These are phyloP conservation scores for Fusarium oligoseptatum DNA, from an alignment of 2,329 filamentous ascomycete species.

Conservation along the genomic window DNA sequence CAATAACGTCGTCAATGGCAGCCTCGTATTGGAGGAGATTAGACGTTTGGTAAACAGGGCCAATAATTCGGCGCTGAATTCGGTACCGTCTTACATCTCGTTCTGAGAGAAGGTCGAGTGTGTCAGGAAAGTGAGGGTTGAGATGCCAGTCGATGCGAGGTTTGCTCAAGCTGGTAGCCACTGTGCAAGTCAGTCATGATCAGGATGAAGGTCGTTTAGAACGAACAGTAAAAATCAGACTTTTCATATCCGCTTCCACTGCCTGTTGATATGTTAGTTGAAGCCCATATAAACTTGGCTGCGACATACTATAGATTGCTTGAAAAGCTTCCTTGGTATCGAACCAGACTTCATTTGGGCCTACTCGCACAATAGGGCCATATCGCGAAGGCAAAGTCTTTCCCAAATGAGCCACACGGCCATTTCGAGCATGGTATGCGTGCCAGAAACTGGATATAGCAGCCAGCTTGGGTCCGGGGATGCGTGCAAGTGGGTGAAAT, in stretches of 20 bases:
- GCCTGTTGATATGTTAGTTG: slow-evolving; percentile 48
- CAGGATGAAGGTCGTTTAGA: neutral
- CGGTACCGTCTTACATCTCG: slow-evolving; percentile 61
- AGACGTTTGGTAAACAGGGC: slow-evolving; percentile 60
- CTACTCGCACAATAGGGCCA: slow-evolving; percentile 65
- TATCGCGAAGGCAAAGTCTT: slow-evolving; percentile 61
- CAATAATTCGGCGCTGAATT: slow-evolving; percentile 63
- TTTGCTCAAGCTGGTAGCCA: slow-evolving; percentile 60
- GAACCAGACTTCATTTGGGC: slow-evolving; percentile 68
- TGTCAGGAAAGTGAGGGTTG: slow-evolving; percentile 55
- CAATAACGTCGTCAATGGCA: slow-evolving; percentile 58
- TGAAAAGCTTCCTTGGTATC: slow-evolving; percentile 62
- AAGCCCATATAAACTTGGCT: neutral
- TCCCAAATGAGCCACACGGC: slow-evolving; percentile 57
- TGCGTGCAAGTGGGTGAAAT: slow-evolving; percentile 58
- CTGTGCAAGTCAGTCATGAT: slow-evolving; percentile 44
- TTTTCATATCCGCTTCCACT: slow-evolving; percentile 63
- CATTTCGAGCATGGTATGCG: slow-evolving; percentile 60
- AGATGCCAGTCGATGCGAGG: slow-evolving; percentile 57
- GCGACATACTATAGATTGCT: slow-evolving; percentile 60
- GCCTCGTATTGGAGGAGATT: slow-evolving; percentile 58
- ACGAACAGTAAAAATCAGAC: slow-evolving; percentile 65
- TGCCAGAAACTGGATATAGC: slow-evolving; percentile 64
- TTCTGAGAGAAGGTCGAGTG: slow-evolving; percentile 65
- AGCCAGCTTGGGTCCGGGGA: slow-evolving; percentile 63